Percentiles rank a stretch among this genome's conserved stretches.
Conservation (phyloP, 805 yeast genomes). For the Torulaspora franciscae region DNA sequence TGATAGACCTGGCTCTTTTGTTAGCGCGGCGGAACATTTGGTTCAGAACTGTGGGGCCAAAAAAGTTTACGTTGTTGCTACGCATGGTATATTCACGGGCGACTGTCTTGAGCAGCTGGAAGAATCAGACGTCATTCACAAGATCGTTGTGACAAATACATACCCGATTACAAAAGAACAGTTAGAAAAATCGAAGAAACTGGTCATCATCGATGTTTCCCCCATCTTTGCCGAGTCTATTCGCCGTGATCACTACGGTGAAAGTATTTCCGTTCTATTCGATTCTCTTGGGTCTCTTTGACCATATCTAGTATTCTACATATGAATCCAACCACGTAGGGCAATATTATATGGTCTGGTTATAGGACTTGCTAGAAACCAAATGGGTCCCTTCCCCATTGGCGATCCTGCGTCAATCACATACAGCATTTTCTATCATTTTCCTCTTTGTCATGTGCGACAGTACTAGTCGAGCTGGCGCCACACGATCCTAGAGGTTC, state of each 20-base stretch:
- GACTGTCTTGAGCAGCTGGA: slow-evolving; percentile 77
- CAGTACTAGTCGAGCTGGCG: slow-evolving; percentile 10
- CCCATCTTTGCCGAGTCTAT: slow-evolving; percentile 97
- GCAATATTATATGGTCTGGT: not conserved
- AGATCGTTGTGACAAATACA: slow-evolving; percentile 92
- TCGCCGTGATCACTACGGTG: slow-evolving; percentile 98
- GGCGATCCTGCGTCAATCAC: slow-evolving; percentile 11
- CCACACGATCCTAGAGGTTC: slow-evolving; percentile 38
- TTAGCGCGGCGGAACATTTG: slow-evolving; percentile 97
- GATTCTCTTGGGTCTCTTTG: slow-evolving; percentile 66
- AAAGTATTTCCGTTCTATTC: slow-evolving; percentile 86
- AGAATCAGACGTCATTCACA: slow-evolving; percentile 77
- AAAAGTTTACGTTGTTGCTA: slow-evolving; percentile 82
- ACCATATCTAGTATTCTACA: not conserved
- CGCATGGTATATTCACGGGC: slow-evolving; percentile 92
- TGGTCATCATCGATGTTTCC: slow-evolving; percentile 86
- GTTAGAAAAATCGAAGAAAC: slow-evolving; percentile 55
- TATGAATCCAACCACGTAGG: not conserved
- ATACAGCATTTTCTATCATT: slow-evolving; percentile 37
- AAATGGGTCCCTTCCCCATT: not conserved
- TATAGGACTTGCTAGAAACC: too few relatives aligned
- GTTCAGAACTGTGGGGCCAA: slow-evolving; percentile 95
- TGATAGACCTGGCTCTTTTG: slow-evolving; percentile 88
- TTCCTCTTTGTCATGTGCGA: slow-evolving; percentile 29
- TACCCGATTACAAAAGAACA: slow-evolving; percentile 76